Evolutionary conservation across 2,329 filamentous ascomycete species (phyloP), one percentile per base, ranked within the genome.

Genomic region (Trichoderma simmonsii): DNA sequence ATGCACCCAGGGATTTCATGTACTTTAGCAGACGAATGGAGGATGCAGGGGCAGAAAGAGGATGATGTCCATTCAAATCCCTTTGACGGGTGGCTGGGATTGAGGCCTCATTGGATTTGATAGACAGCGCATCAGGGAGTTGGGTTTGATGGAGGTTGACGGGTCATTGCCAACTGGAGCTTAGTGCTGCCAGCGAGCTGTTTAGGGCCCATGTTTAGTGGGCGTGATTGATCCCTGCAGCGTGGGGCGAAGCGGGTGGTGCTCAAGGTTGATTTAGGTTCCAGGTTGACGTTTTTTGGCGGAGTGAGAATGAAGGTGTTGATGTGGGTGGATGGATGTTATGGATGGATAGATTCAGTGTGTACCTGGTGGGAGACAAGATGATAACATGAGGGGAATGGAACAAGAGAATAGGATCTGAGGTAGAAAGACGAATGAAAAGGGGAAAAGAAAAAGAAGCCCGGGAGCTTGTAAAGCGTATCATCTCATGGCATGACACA

Each of bases 161-260:
- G 51, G 65, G 65, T 68, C 54, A 28, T 68, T 69, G 56, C 66
- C 66, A 18, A 60, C 36, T 69, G 66, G 66, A 48, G 66, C 56
- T 51, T 69, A 69, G 66, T 60, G 66, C 66, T 69, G 66, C 66
- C 66, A 69, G 36, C 66, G 56, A 69, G 66, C 65, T 59, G 65
- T 68, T 59, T 68, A 36, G 21, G 63, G 24, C 26, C 32, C 21
- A 18, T 59, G 32, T 9, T 21, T 18, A 12, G 18, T 51, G 39
- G 39, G 39, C 6, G 18, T 21, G 43, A n/a, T 2, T 2, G 43
- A 48, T 48, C 36, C 36, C 43, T 26, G 36, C 18, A 21, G 57
- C 34, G 15, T 34, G 34, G 32, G 48, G 43, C 12, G 21, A 12
- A 15, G 15, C 28, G 21, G 43, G 14, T 26, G 21, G 34, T 30